Evolutionary conservation across 805 yeast species (phyloP), one percentile per base, ranked within the genome.

Genomic region (Yamadazyma philogaea): DNA sequence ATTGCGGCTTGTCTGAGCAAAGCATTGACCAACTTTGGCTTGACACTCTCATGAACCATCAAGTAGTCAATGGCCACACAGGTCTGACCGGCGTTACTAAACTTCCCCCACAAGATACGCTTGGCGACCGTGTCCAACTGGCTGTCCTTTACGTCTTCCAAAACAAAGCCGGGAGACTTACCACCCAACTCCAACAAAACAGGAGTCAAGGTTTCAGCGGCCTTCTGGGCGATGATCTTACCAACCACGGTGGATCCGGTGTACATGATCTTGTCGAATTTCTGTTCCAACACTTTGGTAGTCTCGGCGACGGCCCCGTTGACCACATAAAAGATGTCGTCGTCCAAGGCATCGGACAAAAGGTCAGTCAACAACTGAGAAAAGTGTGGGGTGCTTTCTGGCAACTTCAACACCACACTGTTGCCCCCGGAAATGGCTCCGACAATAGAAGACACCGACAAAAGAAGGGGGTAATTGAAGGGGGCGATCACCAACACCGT

Each of bases 381-480:
- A 37, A 82, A 76, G 48, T 74, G 63, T 0, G 93, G 91, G 2
- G 83, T 78, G 42, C 74, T 57, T 60, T 91, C 97, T 46, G 84
- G 74, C 14, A 87, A 89, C 59, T 88, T 88, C 52, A 82, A 65
- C 16, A 85, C 78, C 20, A 86, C 91, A 12, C 82, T 70, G 60
- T 90, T 89, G 10, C 97, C 97, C 16, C 83, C 86, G 1, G 95
- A 87, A 49, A 91, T 65, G 2, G 96, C 96, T 16, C 87, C 87
- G 30, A 81, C 72, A 18, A 89, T 56, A 0, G 96, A 88, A 24
- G 75, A 68, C 8, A 88, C 45, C 0, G 86, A 54, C 45, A 91
- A 66, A 20, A 75, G 46, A 34, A 85, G 59, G 1, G 98, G 96
- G 59, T 81, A 88, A 63, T 87, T 87, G 75, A 84, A 87, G 0